Percentiles rank a stretch among this genome's conserved stretches.
phyloP scores from a whole-genome alignment of 768 basidiomycete genomes.

The Clitopilus passeckerianus region DNA sequence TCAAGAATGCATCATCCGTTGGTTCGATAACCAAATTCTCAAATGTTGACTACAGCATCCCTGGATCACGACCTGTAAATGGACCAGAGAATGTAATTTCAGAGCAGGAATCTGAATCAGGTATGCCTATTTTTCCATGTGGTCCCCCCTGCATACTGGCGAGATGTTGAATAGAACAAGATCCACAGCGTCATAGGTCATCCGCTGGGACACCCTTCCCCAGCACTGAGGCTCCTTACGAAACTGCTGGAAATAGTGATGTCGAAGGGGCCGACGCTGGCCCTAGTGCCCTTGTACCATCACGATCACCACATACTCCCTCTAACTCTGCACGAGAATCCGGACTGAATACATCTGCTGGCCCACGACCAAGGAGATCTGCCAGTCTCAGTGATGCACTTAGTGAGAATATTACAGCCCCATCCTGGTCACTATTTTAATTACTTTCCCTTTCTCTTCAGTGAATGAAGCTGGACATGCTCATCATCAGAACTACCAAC shows the following conservation, averaged over 20 bases:
- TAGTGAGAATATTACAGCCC: conserved; percentile 21
- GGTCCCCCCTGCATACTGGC: too few relatives aligned
- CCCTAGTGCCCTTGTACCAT: conserved; percentile 16
- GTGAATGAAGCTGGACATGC: conserved; percentile 25
- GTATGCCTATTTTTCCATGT: conserved; percentile 13
- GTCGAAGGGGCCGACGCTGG: conserved; percentile 26
- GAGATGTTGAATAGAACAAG: not conserved
- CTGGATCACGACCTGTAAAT: conserved; percentile 7
- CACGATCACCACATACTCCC: conserved; percentile 4
- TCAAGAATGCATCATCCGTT: conserved; percentile 31
- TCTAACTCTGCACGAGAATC: conserved; percentile 11
- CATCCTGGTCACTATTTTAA: not conserved
- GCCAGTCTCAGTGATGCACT: conserved; percentile 71
- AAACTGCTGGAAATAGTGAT: conserved; percentile 19
- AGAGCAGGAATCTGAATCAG: conserved; percentile 34
- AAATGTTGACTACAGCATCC: conserved; percentile 3
- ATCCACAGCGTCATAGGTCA: not conserved
- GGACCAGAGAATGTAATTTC: not conserved
- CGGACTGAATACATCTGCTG: conserved; percentile 33
- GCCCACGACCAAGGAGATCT: conserved; percentile 64
- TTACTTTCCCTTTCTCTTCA: conserved; percentile 11
- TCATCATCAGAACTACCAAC: conserved; percentile 13
- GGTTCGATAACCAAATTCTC: conserved; percentile 4
- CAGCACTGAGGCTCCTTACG: conserved; percentile 7
- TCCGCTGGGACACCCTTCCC: conserved; percentile 17